Evolutionary conservation across 2,329 filamentous ascomycete species (phyloP), one percentile per base, ranked within the genome.

Genomic region (Ciborinia camelliae): DNA sequence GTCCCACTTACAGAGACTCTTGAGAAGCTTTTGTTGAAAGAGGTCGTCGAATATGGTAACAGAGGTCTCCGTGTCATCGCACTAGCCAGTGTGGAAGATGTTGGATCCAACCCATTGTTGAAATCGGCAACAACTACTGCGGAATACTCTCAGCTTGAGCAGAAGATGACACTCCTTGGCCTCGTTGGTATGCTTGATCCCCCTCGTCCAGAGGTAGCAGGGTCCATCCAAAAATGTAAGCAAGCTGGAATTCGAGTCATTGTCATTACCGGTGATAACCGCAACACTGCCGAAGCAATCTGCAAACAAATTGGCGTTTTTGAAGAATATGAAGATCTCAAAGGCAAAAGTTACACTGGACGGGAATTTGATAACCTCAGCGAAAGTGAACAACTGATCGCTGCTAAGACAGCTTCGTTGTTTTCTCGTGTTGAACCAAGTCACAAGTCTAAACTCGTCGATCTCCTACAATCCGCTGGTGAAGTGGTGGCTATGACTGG

Each of bases 401-500:
- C 92, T 26, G 94, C 92, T 57, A 91, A 90, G 79, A 86, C 81
- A 51, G 95, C 94, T 1, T 96, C 90, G 57, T 83, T 99, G 39
- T 99, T 99, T 81, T 99, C 95, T 43, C 90, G 95, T 68, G 96
- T 96, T 30, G 95, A 99, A 78, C 95, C 95, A 60, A 87, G 84
- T 58, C 95, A 99, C 84, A 99, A 99, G 84, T 96, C 91, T n/a
- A 95, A 92, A 79, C 86, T 99, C 53, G 94, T 99, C 55, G 95
- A 99, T 76, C 88, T 99, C 52, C 89, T 99, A 53, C 96, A 99
- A 77, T 92, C 91, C 65, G 83, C 91, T 59, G 91, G 91, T 67
- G 92, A 99, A 76, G 95, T 99, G 51, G 96, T 99, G 68, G 95
- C 95, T 71, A 99, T 99, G 95, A 99, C 95, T 71, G 95, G 95